Percentiles rank a stretch among this genome's conserved stretches.
Evolutionary conservation across 805 yeast species (phyloP).

Genomic region (Pichia eremophila): DNA sequence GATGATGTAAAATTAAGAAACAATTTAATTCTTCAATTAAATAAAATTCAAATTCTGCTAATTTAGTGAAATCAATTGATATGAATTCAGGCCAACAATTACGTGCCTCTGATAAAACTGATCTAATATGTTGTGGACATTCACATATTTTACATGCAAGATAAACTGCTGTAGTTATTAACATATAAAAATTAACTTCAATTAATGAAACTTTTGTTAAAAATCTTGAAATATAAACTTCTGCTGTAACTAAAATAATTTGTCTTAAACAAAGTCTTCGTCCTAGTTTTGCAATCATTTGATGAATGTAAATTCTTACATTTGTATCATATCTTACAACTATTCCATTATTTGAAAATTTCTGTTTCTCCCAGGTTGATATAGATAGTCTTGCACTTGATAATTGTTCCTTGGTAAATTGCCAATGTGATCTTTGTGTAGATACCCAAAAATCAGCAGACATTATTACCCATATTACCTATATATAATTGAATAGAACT

Average conservation of each 20-base stretch:
- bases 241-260: slow-evolving; percentile 81
- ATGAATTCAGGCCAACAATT: slow-evolving; percentile 91
- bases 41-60: slow-evolving; percentile 95
- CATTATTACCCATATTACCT: slow-evolving; percentile 27
- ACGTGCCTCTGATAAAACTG: slow-evolving; percentile 75
- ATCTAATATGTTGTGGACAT: slow-evolving; percentile 86
- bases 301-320: slow-evolving; percentile 72
- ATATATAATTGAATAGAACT: too few species aligned
- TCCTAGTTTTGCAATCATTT: slow-evolving; percentile 66
- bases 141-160: slow-evolving; percentile 92
- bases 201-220: slow-evolving; percentile 60
- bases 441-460: slow-evolving; percentile 86
- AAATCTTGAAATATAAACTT: slow-evolving; percentile 73
- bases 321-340: slow-evolving; percentile 40
- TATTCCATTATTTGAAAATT: slow-evolving; percentile 1
- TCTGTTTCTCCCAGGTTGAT: slow-evolving; percentile 19
- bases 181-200: slow-evolving; percentile 73
- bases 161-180: slow-evolving; percentile 79
- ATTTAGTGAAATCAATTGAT: slow-evolving; percentile 81
- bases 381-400: slow-evolving; percentile 1
- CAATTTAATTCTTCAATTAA: slow-evolving; percentile 79
- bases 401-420: slow-evolving; percentile 56
- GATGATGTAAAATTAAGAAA: slow-evolving; percentile 65
- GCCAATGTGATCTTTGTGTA: slow-evolving; percentile 77
- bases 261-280: slow-evolving; percentile 71